Base-by-base conservation (phyloP, 352 stramenopile genomes). In the Pythium diclinum region DNA sequence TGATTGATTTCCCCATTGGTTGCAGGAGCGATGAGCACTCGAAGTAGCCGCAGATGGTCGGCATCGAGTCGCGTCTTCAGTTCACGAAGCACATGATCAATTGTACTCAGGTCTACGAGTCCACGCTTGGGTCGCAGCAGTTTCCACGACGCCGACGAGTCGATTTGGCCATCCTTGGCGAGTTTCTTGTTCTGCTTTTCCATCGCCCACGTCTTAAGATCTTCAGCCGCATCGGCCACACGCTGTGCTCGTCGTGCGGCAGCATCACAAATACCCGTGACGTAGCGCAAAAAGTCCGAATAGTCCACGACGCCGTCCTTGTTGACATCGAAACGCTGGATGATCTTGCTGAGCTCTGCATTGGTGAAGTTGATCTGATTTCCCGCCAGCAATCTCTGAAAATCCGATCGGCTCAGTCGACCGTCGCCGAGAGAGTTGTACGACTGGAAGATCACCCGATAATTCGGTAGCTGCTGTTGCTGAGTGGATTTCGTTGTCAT, bases 311-410 rank as follows among this genome's bases (percentile, higher is more conserved):
- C 65, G 1, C 82, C 82, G 51, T 94, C 85, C 48, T 78, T 78
- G 66, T 92, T 91, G 33, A 88, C 69, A 30, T 94, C 85, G 55
- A 94, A 88, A 8, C 83, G 79, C 51, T 90, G 79, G n/a, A 91
- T 89, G 38, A 92, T 80, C 76, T 89, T 89, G 46, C 79, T 79
- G 14, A 94, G 61, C 47, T 94, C 85, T 17, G 67, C 70, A 56
- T 88, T 89, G 9, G 78, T 87, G 38, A 91, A 88, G 51, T 75
- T 87, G 51, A 91, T 67, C 46, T 92, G 83, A 44, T 87, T 88
- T 0, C 69, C 72, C 7, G 83, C 82, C 25, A 92, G 79, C 21
- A 92, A 71, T 30, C 83, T 76, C 62, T 91, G 79, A 44, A 94
- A 92, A 63, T 94, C 85, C 7, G 75, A 75, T 9, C 85, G 74